These are phyloP conservation scores for Sugiyamaella boreocaroliniensis DNA, from an alignment of 805 yeast genomes.

Conservation along the genomic window DNA sequence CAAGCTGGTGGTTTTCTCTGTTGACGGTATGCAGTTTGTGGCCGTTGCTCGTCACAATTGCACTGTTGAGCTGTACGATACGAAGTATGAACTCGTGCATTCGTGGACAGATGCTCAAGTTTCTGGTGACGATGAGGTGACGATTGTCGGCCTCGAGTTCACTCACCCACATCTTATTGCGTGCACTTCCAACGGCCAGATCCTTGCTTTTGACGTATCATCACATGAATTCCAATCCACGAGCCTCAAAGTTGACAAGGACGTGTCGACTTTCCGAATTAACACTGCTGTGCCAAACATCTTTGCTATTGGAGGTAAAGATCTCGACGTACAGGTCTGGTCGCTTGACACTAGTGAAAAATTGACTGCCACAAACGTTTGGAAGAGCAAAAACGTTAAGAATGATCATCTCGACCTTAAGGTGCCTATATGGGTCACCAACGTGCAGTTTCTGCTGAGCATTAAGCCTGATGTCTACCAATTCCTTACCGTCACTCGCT, in stretches of 20 bases:
- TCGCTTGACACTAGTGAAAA: slow-evolving; percentile 29
- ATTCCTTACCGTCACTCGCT: slow-evolving; percentile 56
- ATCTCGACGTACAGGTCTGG: slow-evolving; percentile 54
- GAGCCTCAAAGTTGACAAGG: not conserved
- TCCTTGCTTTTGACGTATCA: slow-evolving; percentile 20
- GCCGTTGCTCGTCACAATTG: slow-evolving; percentile 17
- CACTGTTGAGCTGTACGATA: slow-evolving; percentile 19
- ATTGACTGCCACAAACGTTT: slow-evolving; percentile 34
- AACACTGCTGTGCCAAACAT: slow-evolving; percentile 22
- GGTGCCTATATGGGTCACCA: slow-evolving; percentile 74
- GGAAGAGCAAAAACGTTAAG: slow-evolving; percentile 76
- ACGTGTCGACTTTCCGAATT: slow-evolving; percentile 19
- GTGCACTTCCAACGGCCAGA: slow-evolving; percentile 32
- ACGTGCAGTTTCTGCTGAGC: slow-evolving; percentile 40
- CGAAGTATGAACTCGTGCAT: slow-evolving; percentile 15
- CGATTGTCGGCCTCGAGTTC: slow-evolving; percentile 18
- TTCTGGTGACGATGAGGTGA: slow-evolving; percentile 4
- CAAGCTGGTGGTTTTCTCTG: slow-evolving; percentile 2
- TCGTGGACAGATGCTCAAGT: slow-evolving; percentile 7
- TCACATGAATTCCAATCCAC: slow-evolving; percentile 8
- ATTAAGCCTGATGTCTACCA: slow-evolving; percentile 26
- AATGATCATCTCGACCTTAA: slow-evolving; percentile 70
- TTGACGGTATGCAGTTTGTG: slow-evolving; percentile 1
- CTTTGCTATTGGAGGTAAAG: slow-evolving; percentile 83
- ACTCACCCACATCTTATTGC: slow-evolving; percentile 15